Evolutionary conservation across 139 green algal genomes (phyloP).

Genomic region (Raphidocelis subcapitata): DNA sequence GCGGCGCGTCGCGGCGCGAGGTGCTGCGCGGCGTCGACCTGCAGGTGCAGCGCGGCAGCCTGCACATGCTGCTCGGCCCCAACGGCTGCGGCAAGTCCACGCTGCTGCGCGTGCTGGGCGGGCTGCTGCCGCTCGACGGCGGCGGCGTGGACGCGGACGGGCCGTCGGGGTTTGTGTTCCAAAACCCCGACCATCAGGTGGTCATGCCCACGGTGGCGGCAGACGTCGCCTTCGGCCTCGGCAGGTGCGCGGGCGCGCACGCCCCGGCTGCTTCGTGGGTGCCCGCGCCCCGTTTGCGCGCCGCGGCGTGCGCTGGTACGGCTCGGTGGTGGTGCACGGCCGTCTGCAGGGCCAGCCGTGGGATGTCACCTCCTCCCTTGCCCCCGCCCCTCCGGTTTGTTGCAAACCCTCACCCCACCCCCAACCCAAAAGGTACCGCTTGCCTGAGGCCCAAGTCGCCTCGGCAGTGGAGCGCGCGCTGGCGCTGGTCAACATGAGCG

Average conservation of each 20-base stretch:
- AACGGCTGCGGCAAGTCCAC: conserved; percentile 90
- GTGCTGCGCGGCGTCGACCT: conserved; percentile 49
- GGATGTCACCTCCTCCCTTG: not conserved
- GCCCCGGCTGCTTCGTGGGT: not conserved
- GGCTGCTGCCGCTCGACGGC: conserved; percentile 61
- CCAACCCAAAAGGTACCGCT: conserved; percentile 52
- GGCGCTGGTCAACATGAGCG: conserved; percentile 74
- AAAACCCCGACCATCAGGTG: conserved; percentile 97
- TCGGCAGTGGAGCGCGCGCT: conserved; percentile 65
- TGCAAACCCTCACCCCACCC: too few relatives aligned
- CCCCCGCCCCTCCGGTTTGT: too few relatives aligned
- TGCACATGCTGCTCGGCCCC: conserved; percentile 93
- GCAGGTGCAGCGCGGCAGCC: conserved; percentile 50
- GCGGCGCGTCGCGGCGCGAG: conserved; percentile 12
- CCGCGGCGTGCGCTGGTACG: too few relatives aligned
- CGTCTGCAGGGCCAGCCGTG: too few relatives aligned
- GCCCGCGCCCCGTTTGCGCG: not conserved
- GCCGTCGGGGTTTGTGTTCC: conserved; percentile 92
- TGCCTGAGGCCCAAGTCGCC: conserved; percentile 52
- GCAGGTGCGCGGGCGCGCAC: conserved; percentile 39
- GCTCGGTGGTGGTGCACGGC: too few relatives aligned
- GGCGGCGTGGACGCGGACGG: conserved; percentile 51
- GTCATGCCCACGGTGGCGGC: conserved; percentile 90
- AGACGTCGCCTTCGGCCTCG: conserved; percentile 96
- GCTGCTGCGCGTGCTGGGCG: conserved; percentile 79